A percentile compares a stretch with the other conserved stretches of the same genome.
phyloP scores from a whole-genome alignment of 257 asterid genomes.

The Agastache rugosa region DNA sequence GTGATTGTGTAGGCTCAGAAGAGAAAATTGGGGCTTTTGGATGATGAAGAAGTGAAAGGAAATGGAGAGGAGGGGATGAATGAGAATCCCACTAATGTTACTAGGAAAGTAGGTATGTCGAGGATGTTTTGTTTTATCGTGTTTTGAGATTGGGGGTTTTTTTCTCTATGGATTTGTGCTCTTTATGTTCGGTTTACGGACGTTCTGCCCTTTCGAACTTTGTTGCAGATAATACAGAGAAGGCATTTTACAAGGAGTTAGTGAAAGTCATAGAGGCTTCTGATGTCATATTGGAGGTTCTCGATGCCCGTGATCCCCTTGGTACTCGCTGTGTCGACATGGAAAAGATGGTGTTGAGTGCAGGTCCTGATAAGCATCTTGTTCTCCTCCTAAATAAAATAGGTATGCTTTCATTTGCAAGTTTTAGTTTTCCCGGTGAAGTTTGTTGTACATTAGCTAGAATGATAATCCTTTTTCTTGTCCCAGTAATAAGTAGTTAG shows the following conservation, averaged over 20 bases:
- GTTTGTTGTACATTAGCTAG: slow-evolving; percentile 11
- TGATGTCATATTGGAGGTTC: slow-evolving; percentile 94
- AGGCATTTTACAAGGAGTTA: slow-evolving; percentile 89
- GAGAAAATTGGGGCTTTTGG: slow-evolving; percentile 82
- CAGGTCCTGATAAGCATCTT: slow-evolving; percentile 80
- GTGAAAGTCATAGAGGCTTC: slow-evolving; percentile 92
- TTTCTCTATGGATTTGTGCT: background rate
- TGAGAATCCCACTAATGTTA: slow-evolving; percentile 39
- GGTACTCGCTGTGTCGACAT: slow-evolving; percentile 92
- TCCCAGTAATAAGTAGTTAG: background rate
- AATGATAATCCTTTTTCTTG: background rate
- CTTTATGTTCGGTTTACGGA: slow-evolving; percentile 3
- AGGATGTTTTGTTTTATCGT: background rate
- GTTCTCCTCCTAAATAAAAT: slow-evolving; percentile 92
- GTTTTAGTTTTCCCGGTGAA: background rate
- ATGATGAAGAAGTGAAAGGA: slow-evolving; percentile 60
- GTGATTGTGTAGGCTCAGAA: slow-evolving; percentile 58
- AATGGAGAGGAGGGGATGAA: slow-evolving; percentile 44
- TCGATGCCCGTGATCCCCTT: slow-evolving; percentile 97
- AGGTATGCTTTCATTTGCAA: slow-evolving; percentile 50
- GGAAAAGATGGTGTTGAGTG: slow-evolving; percentile 86
- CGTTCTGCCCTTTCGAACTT: background rate
- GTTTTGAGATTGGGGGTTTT: background rate
- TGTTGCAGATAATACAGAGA: slow-evolving; percentile 69
- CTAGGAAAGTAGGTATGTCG: slow-evolving; percentile 62